Base-by-base conservation (phyloP, 345 rosid species). In the Corchorus olitorius region DNA sequence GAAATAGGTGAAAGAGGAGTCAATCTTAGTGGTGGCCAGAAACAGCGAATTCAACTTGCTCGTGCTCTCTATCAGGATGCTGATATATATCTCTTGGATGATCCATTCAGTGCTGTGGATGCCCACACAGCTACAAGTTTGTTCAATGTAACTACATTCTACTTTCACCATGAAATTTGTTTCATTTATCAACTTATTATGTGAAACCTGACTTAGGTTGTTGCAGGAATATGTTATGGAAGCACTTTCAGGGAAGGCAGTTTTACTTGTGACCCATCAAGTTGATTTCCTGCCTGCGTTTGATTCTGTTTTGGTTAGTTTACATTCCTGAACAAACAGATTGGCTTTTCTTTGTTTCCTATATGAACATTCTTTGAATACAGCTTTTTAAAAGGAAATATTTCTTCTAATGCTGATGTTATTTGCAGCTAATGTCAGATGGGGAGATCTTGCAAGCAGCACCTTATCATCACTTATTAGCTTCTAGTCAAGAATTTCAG, bases 1-100 rank as follows among this genome's bases (percentile, higher is more conserved):
- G 98, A 95, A 87, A 93, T 93, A 63, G 98, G 98, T 33, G 98
- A 95, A 84, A 86, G 99, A 85, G 99, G 99, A 73, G 99, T 95
- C 50, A 95, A 95, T 87, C 87, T 95, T 78, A 95, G 99, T 68
- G 98, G 99, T 33, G 98, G 99, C 72, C 99, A 95, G 85, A 95
- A 93, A 79, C 99, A 95, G 87, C 78, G 97, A 77, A 90, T 95
- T 84, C 99, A 95, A 82, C 96, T 95, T 63, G 98, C 99, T 52
- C 98, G 97, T 73, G 98, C 99, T 27, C 93, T 95, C 39, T 95
- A 95, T 83, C 94, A 95, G 80, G 86, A 93, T 58, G 97, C 97
- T 41, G 99, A 95, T 78, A 88, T 92, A 43, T 95, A 95, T 73
- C 93, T 95, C 46, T 77, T 95, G 84, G 99, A 93, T 60, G 99